A percentile compares a stretch with the other conserved stretches of the same genome.
These are phyloP conservation scores for Wallacemonas sp. DNA, from an alignment of 208 protist species.

Conservation along the genomic window DNA sequence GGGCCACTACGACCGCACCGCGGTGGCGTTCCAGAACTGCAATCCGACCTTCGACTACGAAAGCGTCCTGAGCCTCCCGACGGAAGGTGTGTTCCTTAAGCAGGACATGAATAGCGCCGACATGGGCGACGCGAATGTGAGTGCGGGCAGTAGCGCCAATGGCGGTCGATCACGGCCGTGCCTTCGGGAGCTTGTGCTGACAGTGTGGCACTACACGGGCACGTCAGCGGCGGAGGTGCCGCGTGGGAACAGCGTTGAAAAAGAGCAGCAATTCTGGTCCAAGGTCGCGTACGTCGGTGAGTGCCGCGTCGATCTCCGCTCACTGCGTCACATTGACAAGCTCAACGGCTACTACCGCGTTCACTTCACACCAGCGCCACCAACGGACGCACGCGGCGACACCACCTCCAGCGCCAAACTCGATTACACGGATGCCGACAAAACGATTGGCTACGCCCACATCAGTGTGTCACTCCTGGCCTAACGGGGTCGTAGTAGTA, in stretches of 20 bases:
- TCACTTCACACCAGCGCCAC: conserved; percentile 1
- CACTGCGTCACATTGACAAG: conserved; percentile 60
- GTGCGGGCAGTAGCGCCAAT: too few relatives aligned
- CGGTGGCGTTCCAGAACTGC: conserved; percentile 36
- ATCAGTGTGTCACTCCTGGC: conserved; percentile 51
- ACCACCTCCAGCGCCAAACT: neutral
- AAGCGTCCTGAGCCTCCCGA: conserved; percentile 62
- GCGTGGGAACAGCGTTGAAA: conserved; percentile 2
- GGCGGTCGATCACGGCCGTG: conserved; percentile 18
- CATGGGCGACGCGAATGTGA: neutral
- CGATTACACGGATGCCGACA: conserved; percentile 19
- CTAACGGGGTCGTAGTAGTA: neutral
- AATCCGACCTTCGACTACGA: conserved; percentile 78
- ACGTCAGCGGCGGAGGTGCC: conserved; percentile 1
- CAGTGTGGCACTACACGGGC: conserved; percentile 45
- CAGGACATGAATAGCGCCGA: conserved; percentile 1
- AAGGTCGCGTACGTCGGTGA: conserved; percentile 63
- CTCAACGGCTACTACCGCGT: conserved; percentile 83
- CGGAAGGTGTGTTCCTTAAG: conserved; percentile 20
- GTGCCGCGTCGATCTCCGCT: conserved; percentile 71
- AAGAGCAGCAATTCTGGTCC: conserved; percentile 70
- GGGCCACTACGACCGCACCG: conserved; percentile 75
- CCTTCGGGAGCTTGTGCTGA: conserved; percentile 53
- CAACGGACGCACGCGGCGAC: neutral
- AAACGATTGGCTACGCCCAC: conserved; percentile 71